Conservation (phyloP, 306 rosid species). For the Hippophae gyantsensis region DNA sequence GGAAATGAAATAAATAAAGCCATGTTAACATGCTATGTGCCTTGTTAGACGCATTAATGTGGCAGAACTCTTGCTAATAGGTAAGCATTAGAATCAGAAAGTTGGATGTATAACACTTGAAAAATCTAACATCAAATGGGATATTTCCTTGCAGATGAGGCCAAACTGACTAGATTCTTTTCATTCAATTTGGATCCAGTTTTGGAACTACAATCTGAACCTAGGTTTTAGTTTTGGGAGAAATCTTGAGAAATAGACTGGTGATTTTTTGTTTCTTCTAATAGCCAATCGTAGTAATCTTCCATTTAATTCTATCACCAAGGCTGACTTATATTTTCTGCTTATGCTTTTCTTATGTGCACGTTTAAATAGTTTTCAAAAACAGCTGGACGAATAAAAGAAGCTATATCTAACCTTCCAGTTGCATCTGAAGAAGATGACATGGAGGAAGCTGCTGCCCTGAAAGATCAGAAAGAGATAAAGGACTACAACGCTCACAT, state of each 20-base stretch:
- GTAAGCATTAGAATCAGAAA: too few relatives aligned
- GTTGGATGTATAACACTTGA: too few relatives aligned
- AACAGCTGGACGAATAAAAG: constrained; percentile 68
- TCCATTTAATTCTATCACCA: background rate
- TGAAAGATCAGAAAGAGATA: constrained; percentile 27
- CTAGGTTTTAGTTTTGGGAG: background rate
- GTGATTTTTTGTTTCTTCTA: background rate
- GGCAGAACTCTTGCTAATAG: too few relatives aligned
- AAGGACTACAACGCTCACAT: constrained; percentile 28
- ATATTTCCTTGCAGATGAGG: too few relatives aligned
- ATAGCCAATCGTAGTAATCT: background rate
- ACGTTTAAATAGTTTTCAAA: constrained; percentile 54
- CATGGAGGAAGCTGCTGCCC: constrained; percentile 52
- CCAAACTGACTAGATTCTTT: too few relatives aligned
- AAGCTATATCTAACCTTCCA: constrained; percentile 65
- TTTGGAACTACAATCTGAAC: background rate
- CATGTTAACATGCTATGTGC: too few relatives aligned
- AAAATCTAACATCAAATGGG: too few relatives aligned
- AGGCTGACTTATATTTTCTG: constrained; percentile 10
- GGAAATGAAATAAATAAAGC: too few relatives aligned
- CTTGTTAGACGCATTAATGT: too few relatives aligned
- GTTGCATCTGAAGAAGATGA: constrained; percentile 73
- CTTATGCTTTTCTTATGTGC: constrained; percentile 13
- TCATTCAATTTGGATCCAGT: too few relatives aligned
- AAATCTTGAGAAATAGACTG: background rate